Base-by-base conservation (phyloP, 2,329 filamentous ascomycete genomes). In the Canariomyces notabilis region DNA sequence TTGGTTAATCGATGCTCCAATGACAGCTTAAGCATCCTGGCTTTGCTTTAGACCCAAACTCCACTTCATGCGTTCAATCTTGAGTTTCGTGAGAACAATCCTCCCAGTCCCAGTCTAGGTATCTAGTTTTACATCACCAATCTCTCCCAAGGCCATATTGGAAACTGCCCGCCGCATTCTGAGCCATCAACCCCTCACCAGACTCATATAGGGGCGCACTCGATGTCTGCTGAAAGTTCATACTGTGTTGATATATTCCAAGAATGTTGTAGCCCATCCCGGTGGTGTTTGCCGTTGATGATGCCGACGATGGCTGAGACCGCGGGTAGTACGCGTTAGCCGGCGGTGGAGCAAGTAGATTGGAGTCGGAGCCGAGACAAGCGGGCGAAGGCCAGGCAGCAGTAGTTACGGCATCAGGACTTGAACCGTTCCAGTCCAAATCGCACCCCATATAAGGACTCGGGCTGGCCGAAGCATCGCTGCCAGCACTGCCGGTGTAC, bases 81-180 rank as follows among this genome's bases (percentile, higher is more conserved):
- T n/a, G n/a, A n/a, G n/a, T n/a, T n/a, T n/a, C n/a, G n/a, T n/a
- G n/a, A n/a, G n/a, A n/a, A n/a, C n/a, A n/a, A n/a, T n/a, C n/a
- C n/a, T n/a, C n/a, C n/a, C n/a, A n/a, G n/a, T n/a, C n/a, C n/a
- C n/a, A n/a, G n/a, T n/a, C n/a, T n/a, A n/a, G n/a, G n/a, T n/a
- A n/a, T n/a, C n/a, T n/a, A n/a, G n/a, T n/a, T n/a, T n/a, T 29
- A 11, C 18, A 14, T 37, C 18, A 35, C 46, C 44, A 46, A 16
- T n/a, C 20, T 16, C 44, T 15, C 14, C 12, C n/a, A 16, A 37
- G 29, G 11, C 23, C 38, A 4, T 6, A 11, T 14, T 48, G 45
- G 39, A 39, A 48, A 16, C 6, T 14, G n/a, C 45, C 45, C 35
- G 31, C 19, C 14, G 21, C 23, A 2, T 12, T 36, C 9, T 39